Percentiles rank a stretch among this genome's conserved stretches.
Evolutionary conservation across 2,329 filamentous ascomycete genomes (phyloP).

Genomic region (Fusarium proliferatum): DNA sequence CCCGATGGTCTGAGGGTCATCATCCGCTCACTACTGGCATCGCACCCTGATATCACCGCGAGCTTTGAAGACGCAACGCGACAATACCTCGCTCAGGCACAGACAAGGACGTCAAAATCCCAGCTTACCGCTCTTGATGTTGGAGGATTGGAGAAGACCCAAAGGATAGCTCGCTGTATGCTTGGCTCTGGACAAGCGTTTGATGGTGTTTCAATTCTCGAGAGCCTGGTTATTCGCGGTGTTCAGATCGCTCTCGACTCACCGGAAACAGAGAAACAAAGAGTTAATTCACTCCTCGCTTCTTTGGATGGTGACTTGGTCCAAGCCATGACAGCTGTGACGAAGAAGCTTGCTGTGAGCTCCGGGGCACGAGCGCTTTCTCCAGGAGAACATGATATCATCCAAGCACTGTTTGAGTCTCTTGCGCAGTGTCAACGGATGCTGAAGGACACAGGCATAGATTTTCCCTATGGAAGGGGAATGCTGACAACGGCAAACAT

Average conservation of each 20-base stretch:
- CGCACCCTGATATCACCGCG: rapidly evolving
- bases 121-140: rapidly evolving
- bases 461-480: background rate
- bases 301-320: background rate
- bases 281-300: background rate
- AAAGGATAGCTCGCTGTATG: background rate
- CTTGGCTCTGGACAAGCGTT: background rate
- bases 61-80: background rate
- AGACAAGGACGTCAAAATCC: background rate
- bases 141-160: background rate
- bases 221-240: background rate
- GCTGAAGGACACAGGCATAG: background rate
- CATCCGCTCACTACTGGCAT: background rate
- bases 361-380: background rate
- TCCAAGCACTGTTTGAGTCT: background rate
- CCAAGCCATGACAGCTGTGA: background rate
- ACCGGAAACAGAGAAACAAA: rapidly evolving
- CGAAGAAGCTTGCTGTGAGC: background rate
- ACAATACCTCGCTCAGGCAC: background rate
- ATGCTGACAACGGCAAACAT: background rate
- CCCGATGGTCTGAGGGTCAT: background rate
- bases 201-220: background rate
- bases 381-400: rapidly evolving
- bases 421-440: background rate
- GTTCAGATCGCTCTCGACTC: background rate